phyloP scores from a whole-genome alignment of 2,329 filamentous ascomycete genomes.

The Phyllachora maydis region DNA sequence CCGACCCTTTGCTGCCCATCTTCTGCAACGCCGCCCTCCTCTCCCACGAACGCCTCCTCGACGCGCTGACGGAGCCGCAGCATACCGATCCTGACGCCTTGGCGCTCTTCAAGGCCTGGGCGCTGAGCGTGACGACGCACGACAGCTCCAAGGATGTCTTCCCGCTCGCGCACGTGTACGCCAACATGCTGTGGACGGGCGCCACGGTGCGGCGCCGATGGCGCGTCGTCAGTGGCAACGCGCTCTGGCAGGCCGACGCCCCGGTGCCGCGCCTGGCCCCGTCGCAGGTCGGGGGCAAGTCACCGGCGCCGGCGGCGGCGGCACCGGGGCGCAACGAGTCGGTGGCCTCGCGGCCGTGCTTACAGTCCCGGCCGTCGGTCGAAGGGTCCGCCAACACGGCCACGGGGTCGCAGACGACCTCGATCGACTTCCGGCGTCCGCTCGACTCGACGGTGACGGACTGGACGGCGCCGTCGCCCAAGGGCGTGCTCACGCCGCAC shows the following conservation, averaged over 20 bases:
- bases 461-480: slow-evolving; percentile 12
- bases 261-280: slow-evolving; percentile 8
- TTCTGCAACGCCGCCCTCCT: slow-evolving; percentile 14
- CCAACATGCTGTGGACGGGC: slow-evolving; percentile 14
- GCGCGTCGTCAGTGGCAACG: slow-evolving; percentile 19
- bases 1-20: slow-evolving; percentile 10
- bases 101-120: slow-evolving; percentile 17
- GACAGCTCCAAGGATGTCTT: slow-evolving; percentile 22
- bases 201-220: slow-evolving; percentile 16
- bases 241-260: slow-evolving; percentile 10
- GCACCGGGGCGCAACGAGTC: slow-evolving; percentile 5
- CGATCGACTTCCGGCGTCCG: slow-evolving; percentile 9
- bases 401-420: slow-evolving; percentile 8
- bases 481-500: slow-evolving; percentile 10
- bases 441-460: slow-evolving; percentile 14
- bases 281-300: no score
- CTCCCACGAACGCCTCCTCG: slow-evolving; percentile 12
- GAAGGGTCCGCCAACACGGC: slow-evolving; percentile 10
- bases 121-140: slow-evolving; percentile 17
- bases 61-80: slow-evolving; percentile 6
- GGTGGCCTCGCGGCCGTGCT: no score
- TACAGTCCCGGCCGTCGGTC: not conserved
- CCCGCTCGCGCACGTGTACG: slow-evolving; percentile 16
- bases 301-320: slow-evolving; percentile 6
- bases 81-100: slow-evolving; percentile 6